These are phyloP conservation scores for Penicillium coffeae DNA, from an alignment of 495 filamentous ascomycete species.

Conservation along the genomic window DNA sequence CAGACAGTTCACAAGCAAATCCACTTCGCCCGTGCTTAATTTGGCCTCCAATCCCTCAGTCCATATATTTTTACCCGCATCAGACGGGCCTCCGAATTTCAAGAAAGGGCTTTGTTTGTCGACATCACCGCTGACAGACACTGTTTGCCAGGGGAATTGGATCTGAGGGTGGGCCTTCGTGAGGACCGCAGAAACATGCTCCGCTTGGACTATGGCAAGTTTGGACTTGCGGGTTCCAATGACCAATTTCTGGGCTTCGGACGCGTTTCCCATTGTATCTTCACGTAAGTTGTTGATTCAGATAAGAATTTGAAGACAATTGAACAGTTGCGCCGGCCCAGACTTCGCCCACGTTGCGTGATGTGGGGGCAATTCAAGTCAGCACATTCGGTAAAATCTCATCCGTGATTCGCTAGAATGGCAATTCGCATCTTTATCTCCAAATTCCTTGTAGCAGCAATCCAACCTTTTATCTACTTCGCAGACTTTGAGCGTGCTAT, in stretches of 20 bases:
- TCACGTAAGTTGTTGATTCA: background rate
- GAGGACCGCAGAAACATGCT: conserved; percentile 57
- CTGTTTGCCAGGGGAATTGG: conserved; percentile 7
- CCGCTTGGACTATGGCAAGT: conserved; percentile 67
- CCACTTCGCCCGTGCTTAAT: conserved; percentile 7
- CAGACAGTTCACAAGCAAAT: conserved; percentile 8
- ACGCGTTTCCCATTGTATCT: too few relatives aligned
- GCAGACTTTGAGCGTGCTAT: too few relatives aligned
- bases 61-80: conserved; percentile 11
- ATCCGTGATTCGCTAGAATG: too few relatives aligned
- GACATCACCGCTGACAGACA: conserved; percentile 45
- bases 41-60: conserved; percentile 10
- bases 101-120: conserved; percentile 70
- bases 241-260: background rate
- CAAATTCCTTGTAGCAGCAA: too few relatives aligned
- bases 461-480: too few relatives aligned
- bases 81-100: conserved; percentile 20
- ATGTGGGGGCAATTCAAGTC: too few relatives aligned
- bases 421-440: too few relatives aligned
- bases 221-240: conserved; percentile 72
- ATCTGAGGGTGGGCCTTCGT: conserved; percentile 48
- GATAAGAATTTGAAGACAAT: background rate
- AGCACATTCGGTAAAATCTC: too few relatives aligned
- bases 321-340: background rate
- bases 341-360: too few relatives aligned